Evolutionary conservation across 257 asterid genomes (phyloP).

Genomic region (Plantago elongata): DNA sequence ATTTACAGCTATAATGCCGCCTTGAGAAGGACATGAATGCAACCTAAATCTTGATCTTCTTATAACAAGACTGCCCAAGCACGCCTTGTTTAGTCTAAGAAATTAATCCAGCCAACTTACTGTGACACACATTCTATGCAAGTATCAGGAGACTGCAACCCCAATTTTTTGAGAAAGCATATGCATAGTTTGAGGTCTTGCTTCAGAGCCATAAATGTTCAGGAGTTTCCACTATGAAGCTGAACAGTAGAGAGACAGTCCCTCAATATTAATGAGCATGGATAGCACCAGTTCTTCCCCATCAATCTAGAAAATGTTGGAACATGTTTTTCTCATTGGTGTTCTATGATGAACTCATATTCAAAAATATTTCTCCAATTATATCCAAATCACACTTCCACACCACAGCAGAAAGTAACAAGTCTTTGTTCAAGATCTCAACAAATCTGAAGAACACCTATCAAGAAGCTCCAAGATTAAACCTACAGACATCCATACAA

Average conservation of each 20-base stretch:
- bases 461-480: constrained; percentile 25
- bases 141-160: constrained; percentile 19
- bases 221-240: no score
- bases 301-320: constrained; percentile 23
- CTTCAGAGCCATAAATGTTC: no score
- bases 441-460: constrained; percentile 28
- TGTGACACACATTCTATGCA: constrained; percentile 21
- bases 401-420: constrained; percentile 19
- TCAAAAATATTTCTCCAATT: constrained; percentile 19
- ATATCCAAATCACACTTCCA: constrained; percentile 13
- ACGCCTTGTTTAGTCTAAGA: constrained; percentile 25
- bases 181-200: constrained; percentile 16
- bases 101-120: constrained; percentile 22
- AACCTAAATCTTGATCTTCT: constrained; percentile 19
- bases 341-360: constrained; percentile 17
- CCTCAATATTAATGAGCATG: constrained; percentile 19
- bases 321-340: constrained; percentile 20
- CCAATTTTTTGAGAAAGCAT: constrained; percentile 18
- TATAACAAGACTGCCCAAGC: constrained; percentile 16
- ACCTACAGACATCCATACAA: constrained; percentile 18
- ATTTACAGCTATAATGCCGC: constrained; percentile 21
- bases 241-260: neutral
- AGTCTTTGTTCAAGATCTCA: constrained; percentile 25
- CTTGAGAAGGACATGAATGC: constrained; percentile 19
- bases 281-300: constrained; percentile 16